These are phyloP conservation scores for Albifimbria verrucaria DNA, from an alignment of 2,329 filamentous ascomycete genomes.

Conservation along the genomic window DNA sequence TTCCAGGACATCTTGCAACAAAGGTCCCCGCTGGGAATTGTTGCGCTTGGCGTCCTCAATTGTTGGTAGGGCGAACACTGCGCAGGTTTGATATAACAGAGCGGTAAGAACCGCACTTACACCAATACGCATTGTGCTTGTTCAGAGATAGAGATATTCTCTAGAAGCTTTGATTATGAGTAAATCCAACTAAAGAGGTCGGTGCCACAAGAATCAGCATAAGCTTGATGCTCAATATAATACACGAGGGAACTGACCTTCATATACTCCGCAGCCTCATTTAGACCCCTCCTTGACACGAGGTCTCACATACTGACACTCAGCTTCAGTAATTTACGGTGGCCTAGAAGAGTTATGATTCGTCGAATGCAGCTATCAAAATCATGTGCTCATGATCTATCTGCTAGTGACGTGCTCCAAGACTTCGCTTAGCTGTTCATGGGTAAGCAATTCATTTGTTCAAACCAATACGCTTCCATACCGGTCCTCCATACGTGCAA, in stretches of 20 bases:
- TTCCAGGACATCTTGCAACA: conserved; percentile 1
- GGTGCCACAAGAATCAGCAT: no score
- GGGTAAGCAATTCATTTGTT: background rate
- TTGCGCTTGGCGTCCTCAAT: background rate
- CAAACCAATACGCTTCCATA: background rate
- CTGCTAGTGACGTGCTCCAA: background rate
- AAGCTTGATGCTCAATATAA: no score
- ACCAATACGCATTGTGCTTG: background rate
- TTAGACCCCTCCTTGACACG: no score
- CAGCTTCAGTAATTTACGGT: no score
- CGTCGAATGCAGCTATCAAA: background rate
- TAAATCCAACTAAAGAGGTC: no score
- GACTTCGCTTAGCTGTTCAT: background rate
- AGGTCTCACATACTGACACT: no score
- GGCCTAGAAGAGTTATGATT: background rate
- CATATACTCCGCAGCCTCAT: no score
- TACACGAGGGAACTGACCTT: no score
- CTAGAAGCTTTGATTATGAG: no score
- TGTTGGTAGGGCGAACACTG: background rate
- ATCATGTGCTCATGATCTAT: background rate
- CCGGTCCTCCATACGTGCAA: background rate
- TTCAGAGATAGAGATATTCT: no score
- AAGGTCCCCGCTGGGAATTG: background rate
- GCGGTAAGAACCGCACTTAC: background rate
- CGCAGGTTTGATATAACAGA: no score